These are phyloP conservation scores for Fusarium sp. DNA, from an alignment of 2,329 filamentous ascomycete genomes.

Conservation along the genomic window DNA sequence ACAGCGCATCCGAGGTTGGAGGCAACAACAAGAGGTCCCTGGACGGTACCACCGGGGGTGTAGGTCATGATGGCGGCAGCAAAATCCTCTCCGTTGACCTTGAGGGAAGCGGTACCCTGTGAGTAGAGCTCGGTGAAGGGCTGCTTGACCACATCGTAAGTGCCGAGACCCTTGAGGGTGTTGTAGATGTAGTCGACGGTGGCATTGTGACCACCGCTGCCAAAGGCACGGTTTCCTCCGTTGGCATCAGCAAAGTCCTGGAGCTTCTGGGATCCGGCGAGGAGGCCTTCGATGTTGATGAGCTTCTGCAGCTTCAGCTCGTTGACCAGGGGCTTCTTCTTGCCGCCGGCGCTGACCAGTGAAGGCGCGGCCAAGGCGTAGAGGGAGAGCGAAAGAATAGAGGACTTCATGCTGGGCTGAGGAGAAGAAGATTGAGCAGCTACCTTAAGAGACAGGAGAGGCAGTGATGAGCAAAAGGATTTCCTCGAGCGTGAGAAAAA, in stretches of 20 bases:
- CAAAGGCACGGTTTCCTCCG: slow-evolving; percentile 58
- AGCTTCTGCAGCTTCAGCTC: slow-evolving; percentile 54
- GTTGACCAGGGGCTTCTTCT: slow-evolving; percentile 51
- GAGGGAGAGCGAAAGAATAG: slow-evolving; percentile 37
- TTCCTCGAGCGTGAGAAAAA: neutral
- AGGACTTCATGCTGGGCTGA: slow-evolving; percentile 40
- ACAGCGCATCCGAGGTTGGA: slow-evolving; percentile 65
- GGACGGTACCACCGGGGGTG: slow-evolving; percentile 61
- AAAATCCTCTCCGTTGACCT: slow-evolving; percentile 46
- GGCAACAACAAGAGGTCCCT: slow-evolving; percentile 58
- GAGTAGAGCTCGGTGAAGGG: slow-evolving; percentile 57
- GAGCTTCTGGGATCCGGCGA: slow-evolving; percentile 58
- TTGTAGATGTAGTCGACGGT: slow-evolving; percentile 60
- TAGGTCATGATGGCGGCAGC: slow-evolving; percentile 57
- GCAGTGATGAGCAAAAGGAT: slow-evolving; percentile 18
- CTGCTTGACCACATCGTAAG: slow-evolving; percentile 60
- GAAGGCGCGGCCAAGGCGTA: slow-evolving; percentile 43
- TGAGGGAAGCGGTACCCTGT: slow-evolving; percentile 48
- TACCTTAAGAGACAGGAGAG: slow-evolving; percentile 11
- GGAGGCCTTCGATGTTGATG: slow-evolving; percentile 56
- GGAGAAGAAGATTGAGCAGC: neutral
- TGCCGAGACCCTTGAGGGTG: slow-evolving; percentile 52
- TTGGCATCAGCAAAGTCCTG: slow-evolving; percentile 58
- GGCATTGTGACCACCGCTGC: slow-evolving; percentile 58
- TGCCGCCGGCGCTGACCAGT: slow-evolving; percentile 36